Percentiles rank a stretch among this genome's conserved stretches.
Conservation (phyloP, 2,329 filamentous ascomycete species). For the Cucurbitaria berberidis region DNA sequence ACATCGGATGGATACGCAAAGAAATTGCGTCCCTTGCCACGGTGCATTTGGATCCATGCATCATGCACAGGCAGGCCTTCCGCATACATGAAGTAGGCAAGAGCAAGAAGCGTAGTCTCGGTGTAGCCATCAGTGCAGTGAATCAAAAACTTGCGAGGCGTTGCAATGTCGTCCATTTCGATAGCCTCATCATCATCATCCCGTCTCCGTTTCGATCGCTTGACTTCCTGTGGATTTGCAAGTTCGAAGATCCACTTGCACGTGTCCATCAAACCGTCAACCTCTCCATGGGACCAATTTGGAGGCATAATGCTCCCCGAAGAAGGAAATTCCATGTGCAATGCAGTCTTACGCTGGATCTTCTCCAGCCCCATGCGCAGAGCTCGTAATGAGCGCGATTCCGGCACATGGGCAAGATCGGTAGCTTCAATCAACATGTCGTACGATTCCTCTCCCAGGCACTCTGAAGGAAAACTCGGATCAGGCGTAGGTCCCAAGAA, state of each 20-base stretch:
- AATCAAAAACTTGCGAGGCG: slow-evolving; percentile 75
- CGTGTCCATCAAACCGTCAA: slow-evolving; percentile 82
- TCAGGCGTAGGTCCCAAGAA: slow-evolving; percentile 90
- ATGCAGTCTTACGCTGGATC: slow-evolving; percentile 53
- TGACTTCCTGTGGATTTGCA: slow-evolving; percentile 66
- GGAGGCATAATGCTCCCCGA: slow-evolving; percentile 91
- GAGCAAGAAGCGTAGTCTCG: slow-evolving; percentile 84
- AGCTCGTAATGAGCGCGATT: slow-evolving; percentile 68
- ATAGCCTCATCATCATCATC: slow-evolving; percentile 61
- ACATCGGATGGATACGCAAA: slow-evolving; percentile 96
- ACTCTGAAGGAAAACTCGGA: slow-evolving; percentile 55
- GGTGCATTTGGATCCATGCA: slow-evolving; percentile 87
- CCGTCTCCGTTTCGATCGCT: slow-evolving; percentile 53
- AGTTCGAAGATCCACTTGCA: slow-evolving; percentile 90
- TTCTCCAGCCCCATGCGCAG: slow-evolving; percentile 63
- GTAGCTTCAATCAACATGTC: slow-evolving; percentile 89
- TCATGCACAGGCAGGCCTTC: slow-evolving; percentile 80
- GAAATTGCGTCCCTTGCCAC: slow-evolving; percentile 83
- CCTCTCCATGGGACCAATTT: slow-evolving; percentile 80
- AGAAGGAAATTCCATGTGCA: slow-evolving; percentile 82
- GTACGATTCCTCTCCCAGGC: slow-evolving; percentile 63
- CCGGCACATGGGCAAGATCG: slow-evolving; percentile 79
- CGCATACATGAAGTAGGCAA: slow-evolving; percentile 93
- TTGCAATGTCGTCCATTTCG: slow-evolving; percentile 54
- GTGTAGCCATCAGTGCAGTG: slow-evolving; percentile 97